These are phyloP conservation scores for Schizosaccharomyces japonicus DNA, from an alignment of 805 yeast genomes.

Conservation along the genomic window DNA sequence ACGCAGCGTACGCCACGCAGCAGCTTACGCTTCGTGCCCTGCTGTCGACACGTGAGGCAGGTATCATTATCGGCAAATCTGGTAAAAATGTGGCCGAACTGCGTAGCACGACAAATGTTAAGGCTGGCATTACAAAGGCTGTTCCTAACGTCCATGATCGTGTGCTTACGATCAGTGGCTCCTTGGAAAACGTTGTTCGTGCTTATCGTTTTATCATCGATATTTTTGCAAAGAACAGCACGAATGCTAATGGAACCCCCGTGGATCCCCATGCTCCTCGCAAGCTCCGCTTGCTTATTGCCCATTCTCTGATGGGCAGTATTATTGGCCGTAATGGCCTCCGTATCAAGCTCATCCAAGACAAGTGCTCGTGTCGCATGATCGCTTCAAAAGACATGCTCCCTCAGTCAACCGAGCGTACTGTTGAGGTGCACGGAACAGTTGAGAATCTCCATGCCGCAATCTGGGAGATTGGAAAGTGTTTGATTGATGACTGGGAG, in stretches of 20 bases:
- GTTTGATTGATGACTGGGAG: conserved; percentile 52
- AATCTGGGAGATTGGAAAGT: conserved; percentile 35
- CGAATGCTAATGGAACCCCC: background rate
- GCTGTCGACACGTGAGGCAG: conserved; percentile 68
- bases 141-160: conserved; percentile 64
- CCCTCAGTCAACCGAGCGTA: conserved; percentile 60
- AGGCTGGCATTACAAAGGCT: conserved; percentile 68
- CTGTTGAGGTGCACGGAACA: conserved; percentile 68
- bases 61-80: conserved; percentile 67
- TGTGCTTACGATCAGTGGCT: conserved; percentile 55
- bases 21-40: conserved; percentile 26
- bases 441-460: conserved; percentile 38
- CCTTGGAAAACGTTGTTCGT: conserved; percentile 36
- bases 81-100: conserved; percentile 58
- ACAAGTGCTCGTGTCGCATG: conserved; percentile 44
- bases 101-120: conserved; percentile 50
- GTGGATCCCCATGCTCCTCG: background rate
- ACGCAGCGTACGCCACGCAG: background rate
- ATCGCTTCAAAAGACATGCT: conserved; percentile 70
- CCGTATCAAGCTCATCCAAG: conserved; percentile 58
- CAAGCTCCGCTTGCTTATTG: conserved; percentile 27
- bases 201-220: background rate
- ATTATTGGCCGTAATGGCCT: conserved; percentile 66
- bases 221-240: background rate
- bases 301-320: conserved; percentile 72